Percentiles rank a stretch among this genome's conserved stretches.
phyloP scores from a whole-genome alignment of 2,329 filamentous ascomycete genomes.

The Calonectria montana region DNA sequence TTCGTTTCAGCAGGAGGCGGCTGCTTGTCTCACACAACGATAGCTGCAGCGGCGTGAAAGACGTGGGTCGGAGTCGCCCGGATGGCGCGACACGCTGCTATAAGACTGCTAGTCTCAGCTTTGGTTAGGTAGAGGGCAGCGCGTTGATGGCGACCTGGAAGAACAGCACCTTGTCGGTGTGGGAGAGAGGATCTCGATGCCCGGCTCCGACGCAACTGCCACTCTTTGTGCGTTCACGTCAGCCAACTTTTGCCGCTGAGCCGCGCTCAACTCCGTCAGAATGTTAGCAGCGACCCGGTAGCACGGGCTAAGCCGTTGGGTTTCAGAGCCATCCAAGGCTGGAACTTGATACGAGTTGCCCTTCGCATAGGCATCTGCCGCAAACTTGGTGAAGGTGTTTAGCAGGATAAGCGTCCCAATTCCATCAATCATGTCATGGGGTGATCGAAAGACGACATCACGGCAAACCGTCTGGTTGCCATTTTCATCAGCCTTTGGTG shows the following conservation, averaged over 20 bases:
- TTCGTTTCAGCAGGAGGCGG: background rate
- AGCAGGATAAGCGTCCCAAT: slow-evolving; percentile 51
- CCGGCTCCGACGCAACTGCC: background rate
- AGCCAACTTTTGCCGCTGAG: background rate
- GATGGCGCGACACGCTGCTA: slow-evolving; percentile 29
- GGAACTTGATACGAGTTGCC: slow-evolving; percentile 24
- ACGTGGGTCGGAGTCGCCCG: slow-evolving; percentile 44
- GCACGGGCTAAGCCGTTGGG: slow-evolving; percentile 19
- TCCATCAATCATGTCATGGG: slow-evolving; percentile 55
- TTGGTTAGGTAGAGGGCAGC: slow-evolving; percentile 31
- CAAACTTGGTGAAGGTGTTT: slow-evolving; percentile 43
- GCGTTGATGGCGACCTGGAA: slow-evolving; percentile 42
- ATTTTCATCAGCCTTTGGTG: accelerated
- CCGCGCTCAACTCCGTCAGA: accelerated
- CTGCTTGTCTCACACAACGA: slow-evolving; percentile 44
- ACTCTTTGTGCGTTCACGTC: slow-evolving; percentile 13
- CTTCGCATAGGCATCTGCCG: slow-evolving; percentile 35
- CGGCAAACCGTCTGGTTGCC: slow-evolving; percentile 8
- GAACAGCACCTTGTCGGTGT: slow-evolving; percentile 21
- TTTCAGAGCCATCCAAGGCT: slow-evolving; percentile 34
- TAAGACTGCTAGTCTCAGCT: slow-evolving; percentile 30
- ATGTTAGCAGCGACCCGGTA: slow-evolving; percentile 22
- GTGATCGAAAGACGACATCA: slow-evolving; percentile 50
- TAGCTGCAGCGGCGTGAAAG: slow-evolving; percentile 48
- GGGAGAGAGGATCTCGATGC: slow-evolving; percentile 30